Conservation (phyloP, 164 flowering plant species). For the Chloranthus sessilifolius region DNA sequence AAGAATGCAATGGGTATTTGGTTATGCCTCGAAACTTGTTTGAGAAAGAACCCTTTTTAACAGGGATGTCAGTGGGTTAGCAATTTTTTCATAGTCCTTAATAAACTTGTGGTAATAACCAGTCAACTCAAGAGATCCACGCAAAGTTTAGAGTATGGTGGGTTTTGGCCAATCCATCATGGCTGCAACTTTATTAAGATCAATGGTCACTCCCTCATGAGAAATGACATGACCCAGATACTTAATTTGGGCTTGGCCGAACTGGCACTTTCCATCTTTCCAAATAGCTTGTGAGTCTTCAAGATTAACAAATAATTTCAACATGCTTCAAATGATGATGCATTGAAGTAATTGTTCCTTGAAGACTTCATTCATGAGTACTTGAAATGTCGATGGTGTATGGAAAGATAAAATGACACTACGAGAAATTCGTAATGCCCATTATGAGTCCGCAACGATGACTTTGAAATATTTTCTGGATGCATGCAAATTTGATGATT, state of each 20-base stretch:
- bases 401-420: not conserved
- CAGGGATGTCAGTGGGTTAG: not conserved
- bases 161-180: not conserved
- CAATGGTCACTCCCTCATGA: not conserved
- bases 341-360: not conserved
- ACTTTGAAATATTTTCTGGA: not conserved
- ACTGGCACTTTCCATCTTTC: not conserved
- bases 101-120: not conserved
- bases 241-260: not conserved
- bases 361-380: conserved; percentile 6
- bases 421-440: conserved; percentile 4
- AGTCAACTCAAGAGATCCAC: not conserved
- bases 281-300: not conserved
- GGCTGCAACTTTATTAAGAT: not conserved
- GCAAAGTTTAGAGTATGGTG: not conserved
- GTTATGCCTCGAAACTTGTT: not conserved
- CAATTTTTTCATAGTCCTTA: not conserved
- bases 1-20: not conserved
- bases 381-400: not conserved
- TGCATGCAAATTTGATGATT: not conserved
- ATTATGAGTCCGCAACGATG: not conserved
- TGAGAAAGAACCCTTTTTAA: not conserved
- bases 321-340: not conserved
- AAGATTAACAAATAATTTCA: not conserved
- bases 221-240: conserved; percentile 4